Evolutionary conservation across 306 rosid genomes (phyloP).

Genomic region (Hylodesmum podocarpum): DNA sequence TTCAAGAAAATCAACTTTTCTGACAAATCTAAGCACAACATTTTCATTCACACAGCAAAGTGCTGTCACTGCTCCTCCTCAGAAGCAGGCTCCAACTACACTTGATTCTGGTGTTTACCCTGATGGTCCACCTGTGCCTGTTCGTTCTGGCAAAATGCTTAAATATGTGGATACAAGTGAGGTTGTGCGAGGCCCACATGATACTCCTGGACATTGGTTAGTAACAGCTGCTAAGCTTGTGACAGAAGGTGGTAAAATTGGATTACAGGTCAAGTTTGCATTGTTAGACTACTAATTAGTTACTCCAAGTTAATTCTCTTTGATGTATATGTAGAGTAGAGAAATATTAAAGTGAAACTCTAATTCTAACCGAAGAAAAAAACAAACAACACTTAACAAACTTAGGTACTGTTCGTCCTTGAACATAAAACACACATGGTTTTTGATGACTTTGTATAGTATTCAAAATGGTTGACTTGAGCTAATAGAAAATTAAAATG

Average conservation of each 20-base stretch:
- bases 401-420: too few species aligned
- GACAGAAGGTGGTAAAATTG: conserved; percentile 63
- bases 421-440: too few species aligned
- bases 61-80: conserved; percentile 35
- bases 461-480: background rate
- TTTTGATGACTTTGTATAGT: conserved; percentile 18
- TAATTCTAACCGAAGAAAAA: too few species aligned
- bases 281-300: conserved; percentile 58
- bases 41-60: conserved; percentile 72
- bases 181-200: conserved; percentile 72
- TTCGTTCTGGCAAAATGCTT: conserved; percentile 55
- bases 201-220: conserved; percentile 83
- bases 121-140: conserved; percentile 66
- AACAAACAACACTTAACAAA: too few species aligned
- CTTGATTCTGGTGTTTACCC: conserved; percentile 79
- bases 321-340: conserved; percentile 7
- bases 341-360: too few species aligned
- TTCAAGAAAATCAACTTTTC: conserved; percentile 63
- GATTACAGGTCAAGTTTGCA: conserved; percentile 80
- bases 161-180: conserved; percentile 69
- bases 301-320: conserved; percentile 16
- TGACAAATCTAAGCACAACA: conserved; percentile 68
- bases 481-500: conserved; percentile 1
- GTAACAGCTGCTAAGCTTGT: conserved; percentile 80
- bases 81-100: conserved; percentile 56